Base-by-base conservation (phyloP, 805 yeast species). In the Lipomyces mesembrius region DNA sequence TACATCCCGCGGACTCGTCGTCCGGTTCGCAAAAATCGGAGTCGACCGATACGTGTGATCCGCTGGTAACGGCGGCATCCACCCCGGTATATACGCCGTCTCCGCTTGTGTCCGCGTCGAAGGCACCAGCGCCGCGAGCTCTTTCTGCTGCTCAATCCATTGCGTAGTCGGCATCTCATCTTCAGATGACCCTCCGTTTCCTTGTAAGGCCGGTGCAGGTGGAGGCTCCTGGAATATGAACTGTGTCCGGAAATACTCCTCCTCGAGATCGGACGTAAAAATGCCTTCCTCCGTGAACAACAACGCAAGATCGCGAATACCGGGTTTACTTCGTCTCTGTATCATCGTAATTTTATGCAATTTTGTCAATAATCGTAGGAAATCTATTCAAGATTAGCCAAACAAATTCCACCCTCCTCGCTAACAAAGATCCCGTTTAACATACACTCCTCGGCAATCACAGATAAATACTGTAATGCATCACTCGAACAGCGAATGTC, bases 51-150 rank as follows among this genome's bases (percentile, higher is more conserved):
- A 94, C 0, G 98, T 94, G 77, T 93, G 96, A 74, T 92, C 97
- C 0, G 98, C 97, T 0, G 99, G 99, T 35, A 94, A 82, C 12
- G 87, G 86, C 0, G 99, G 99, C 72, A 94, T 79, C 88, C 92
- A 92, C 5, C 79, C 75, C 0, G 96, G 96, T 7, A 91, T 83
- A 66, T 85, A 85, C 4, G 76, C 75, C 59, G 79, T 79, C 43
- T 65, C 65, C 14, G 59, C 59, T 29, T 22, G 53, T n/a, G 46
- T 59, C 59, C 83, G n/a, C 52, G 65, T 62, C 53, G 64, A 67
- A n/a, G 74, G 71, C 22, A 72, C 67, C 25, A 65, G 25, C 56
- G 39, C 56, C 27, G 68, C 52, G 49, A 61, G 49, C 17, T 52
- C 60, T 25, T 52, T 22, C 49, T 61, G 64, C 57, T 61, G 67